Evolutionary conservation across 1,284 basidiomycete species (phyloP), one percentile per base, ranked within the genome.

Genomic region (Moniliophthora roreri): DNA sequence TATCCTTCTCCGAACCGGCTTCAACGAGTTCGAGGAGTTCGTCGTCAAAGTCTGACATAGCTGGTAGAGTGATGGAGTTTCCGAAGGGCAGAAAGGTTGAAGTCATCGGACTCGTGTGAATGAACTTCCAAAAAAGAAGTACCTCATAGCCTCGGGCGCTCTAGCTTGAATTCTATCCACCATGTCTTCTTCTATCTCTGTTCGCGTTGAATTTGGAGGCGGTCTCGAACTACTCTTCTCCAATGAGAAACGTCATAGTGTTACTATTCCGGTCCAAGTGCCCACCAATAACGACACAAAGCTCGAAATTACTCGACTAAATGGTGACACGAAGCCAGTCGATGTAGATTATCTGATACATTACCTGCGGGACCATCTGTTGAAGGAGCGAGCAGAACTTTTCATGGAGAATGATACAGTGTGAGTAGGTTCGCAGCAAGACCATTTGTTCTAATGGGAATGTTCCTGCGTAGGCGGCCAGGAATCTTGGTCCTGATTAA

Each of bases 401-500:
- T 98, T 99, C 66, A 81, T 91, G 48, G 95, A 98, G 58, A 86
- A 87, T 5, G 85, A 83, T 26, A 92, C 87, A 36, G 91, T 98
- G 95, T 97, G 68, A 72, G 91, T 84, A 24, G 20, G 11, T 35
- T 40, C n/a, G n/a, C n/a, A n/a, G n/a, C n/a, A n/a, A n/a, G n/a
- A n/a, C n/a, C n/a, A 7, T 26, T 39, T 26, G 13, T 45, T 38
- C 21, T 32, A 36, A 26, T 35, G 18, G 38, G 35, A 26, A 40
- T 23, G 16, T 21, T 4, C 35, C 38, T 32, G 11, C 13, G 11
- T 67, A 98, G 95, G 15, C 93, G 96, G 11, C 96, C 96, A 0
- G 96, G 96, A 0, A 97, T 99, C 40, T 78, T 99, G 4, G 95
- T 98, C 0, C 77, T 99, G 26, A 86, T 99, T 58, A 99, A 98